Percentiles rank a stretch among this genome's conserved stretches.
Conservation (phyloP, 768 basidiomycete species). For the Rhizopogon vinicolor region DNA sequence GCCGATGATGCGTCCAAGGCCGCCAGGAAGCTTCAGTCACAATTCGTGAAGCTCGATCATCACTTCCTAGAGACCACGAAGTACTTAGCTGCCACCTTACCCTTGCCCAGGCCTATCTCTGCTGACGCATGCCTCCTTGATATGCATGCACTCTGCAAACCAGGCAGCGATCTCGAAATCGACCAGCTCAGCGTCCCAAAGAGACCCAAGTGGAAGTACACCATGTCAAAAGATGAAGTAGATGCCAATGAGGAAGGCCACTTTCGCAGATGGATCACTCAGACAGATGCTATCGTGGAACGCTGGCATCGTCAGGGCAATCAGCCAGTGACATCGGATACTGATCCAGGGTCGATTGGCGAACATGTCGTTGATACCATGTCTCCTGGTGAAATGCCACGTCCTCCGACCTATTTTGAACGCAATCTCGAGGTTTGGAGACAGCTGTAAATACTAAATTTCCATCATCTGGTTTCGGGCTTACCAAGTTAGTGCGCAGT, state of each 20-base stretch:
- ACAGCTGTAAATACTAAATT: conserved; percentile 58
- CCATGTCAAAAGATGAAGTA: conserved; percentile 84
- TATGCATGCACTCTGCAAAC: conserved; percentile 5
- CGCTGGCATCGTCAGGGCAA: conserved; percentile 40
- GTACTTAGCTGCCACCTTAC: conserved; percentile 45
- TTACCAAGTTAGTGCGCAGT: conserved; percentile 30
- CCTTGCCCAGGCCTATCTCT: conserved; percentile 55
- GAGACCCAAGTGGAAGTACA: conserved; percentile 83
- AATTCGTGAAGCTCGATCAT: conserved; percentile 59
- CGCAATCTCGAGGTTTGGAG: conserved; percentile 93
- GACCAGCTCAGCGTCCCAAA: conserved; percentile 36
- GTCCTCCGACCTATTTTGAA: conserved; percentile 79
- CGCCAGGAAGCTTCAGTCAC: conserved; percentile 58
- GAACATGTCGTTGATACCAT: conserved; percentile 3
- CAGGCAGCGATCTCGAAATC: neutral
- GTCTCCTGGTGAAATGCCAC: conserved; percentile 36
- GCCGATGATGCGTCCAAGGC: conserved; percentile 32
- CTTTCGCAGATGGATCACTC: conserved; percentile 73
- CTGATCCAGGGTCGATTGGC: conserved; percentile 3
- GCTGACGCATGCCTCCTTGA: conserved; percentile 34
- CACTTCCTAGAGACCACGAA: conserved; percentile 59
- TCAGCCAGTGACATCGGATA: neutral
- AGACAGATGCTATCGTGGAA: conserved; percentile 54
- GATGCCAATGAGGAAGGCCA: conserved; percentile 86
- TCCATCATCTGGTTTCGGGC: neutral